Evolutionary conservation across 169 alveolate genomes (phyloP), one percentile per base, ranked within the genome.

Genomic region (Eimeria falciformis): DNA sequence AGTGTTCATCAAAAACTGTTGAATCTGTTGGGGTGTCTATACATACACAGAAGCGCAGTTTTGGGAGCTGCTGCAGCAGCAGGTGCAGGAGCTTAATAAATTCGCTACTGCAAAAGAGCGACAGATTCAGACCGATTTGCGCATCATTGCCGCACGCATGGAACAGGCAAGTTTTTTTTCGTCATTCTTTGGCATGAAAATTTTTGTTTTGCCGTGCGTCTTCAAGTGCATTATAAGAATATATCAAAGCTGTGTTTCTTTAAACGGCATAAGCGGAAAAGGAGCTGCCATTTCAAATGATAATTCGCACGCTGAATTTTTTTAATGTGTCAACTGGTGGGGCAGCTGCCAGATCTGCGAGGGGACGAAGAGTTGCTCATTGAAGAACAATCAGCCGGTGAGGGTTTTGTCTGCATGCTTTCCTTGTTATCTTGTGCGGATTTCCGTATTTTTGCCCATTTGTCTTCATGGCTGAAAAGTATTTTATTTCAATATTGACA

Each of bases 61-160:
- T 46, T 83, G 93, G 90, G 69, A 46, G 37, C 75, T 90, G 71
- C 85, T 78, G 73, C 93, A 90, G 90, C 90, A 77, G 46, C 93
- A 90, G 53, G 93, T 90, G 12, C 83, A 78, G 79, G 58, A 83
- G 77, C 58, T 90, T 2, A 90, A 90, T n/a, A 75, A 68, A 18
- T 90, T 90, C 25, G 93, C 82, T 25, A 53, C 83, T 37, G 47
- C 81, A 27, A 75, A 78, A 78, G 93, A 75, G 58, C 43, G 73
- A 9, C 90, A 90, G 58, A 65, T 90, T 50, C 68, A 40, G 66
- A 25, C 43, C 43, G 90, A 62, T 11, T 66, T 90, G 9, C 4
- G 90, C 25, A 82, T 55, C 43, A 90, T 90, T 21, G 85, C 77
- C 62, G 86, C 71, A 46, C 90, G 90, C 58, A 45, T 90, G 55